Conservation (phyloP, 306 rosid species). For the Phaseolus lunatus region DNA sequence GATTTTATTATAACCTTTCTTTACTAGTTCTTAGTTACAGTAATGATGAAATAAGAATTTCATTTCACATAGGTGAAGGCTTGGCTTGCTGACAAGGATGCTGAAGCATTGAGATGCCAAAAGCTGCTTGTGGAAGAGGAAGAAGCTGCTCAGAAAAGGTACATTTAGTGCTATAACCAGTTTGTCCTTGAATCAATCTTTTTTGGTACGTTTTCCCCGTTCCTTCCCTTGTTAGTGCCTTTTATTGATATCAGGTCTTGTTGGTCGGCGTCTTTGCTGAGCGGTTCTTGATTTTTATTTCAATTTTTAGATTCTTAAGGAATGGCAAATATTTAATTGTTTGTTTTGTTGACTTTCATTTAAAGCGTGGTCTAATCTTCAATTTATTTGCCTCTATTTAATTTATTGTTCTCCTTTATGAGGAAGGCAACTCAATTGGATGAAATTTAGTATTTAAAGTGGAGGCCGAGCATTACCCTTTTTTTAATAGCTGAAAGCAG, state of each 20-base stretch:
- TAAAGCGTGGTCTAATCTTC: background rate
- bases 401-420: slow-evolving; percentile 1
- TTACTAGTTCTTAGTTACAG: slow-evolving; percentile 21
- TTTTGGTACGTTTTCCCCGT: background rate
- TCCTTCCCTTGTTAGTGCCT: background rate
- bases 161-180: slow-evolving; percentile 27
- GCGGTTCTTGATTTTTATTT: slow-evolving; percentile 37
- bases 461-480: slow-evolving; percentile 5
- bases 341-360: slow-evolving; percentile 8
- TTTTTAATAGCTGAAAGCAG: slow-evolving; percentile 22
- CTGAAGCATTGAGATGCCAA: slow-evolving; percentile 91
- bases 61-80: slow-evolving; percentile 66
- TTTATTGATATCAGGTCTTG: slow-evolving; percentile 11
- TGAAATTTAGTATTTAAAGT: slow-evolving; percentile 9
- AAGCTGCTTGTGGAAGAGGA: slow-evolving; percentile 91
- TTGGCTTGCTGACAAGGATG: slow-evolving; percentile 91
- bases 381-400: background rate
- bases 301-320: slow-evolving; percentile 31
- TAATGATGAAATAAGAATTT: slow-evolving; percentile 42
- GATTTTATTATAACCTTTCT: slow-evolving; percentile 5
- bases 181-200: slow-evolving; percentile 27
- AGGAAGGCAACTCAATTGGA: slow-evolving; percentile 10
- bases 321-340: slow-evolving; percentile 31
- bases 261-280: background rate
- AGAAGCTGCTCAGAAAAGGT: slow-evolving; percentile 97